phyloP scores from a whole-genome alignment of 176 grass and related monocot species.

The Saccharum officinarum region DNA sequence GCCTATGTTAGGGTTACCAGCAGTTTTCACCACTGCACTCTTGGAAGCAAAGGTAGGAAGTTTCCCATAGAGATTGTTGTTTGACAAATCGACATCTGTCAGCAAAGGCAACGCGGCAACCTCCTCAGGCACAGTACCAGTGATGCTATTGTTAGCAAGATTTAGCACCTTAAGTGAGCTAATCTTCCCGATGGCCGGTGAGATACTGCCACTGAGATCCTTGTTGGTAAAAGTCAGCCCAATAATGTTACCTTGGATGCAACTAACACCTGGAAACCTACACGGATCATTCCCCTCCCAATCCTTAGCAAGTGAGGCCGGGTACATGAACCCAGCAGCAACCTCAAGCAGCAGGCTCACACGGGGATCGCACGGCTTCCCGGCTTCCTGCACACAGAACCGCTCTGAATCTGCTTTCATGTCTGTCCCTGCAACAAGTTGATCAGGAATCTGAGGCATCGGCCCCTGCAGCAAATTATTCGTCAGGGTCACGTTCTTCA shows the following conservation, averaged over 20 bases:
- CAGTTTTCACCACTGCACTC: slow-evolving; percentile 42
- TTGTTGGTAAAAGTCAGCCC: slow-evolving; percentile 36
- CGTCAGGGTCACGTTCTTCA: slow-evolving; percentile 46
- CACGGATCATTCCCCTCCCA: slow-evolving; percentile 83
- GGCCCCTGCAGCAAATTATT: slow-evolving; percentile 85
- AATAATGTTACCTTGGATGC: slow-evolving; percentile 47
- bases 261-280: slow-evolving; percentile 40
- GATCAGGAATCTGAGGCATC: slow-evolving; percentile 24
- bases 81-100: slow-evolving; percentile 54
- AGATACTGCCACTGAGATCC: slow-evolving; percentile 59
- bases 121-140: slow-evolving; percentile 60
- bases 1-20: slow-evolving; percentile 68
- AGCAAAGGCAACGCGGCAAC: slow-evolving; percentile 49
- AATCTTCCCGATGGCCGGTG: slow-evolving; percentile 66
- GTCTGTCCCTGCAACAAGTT: slow-evolving; percentile 2
- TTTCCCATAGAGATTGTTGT: slow-evolving; percentile 74
- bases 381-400: slow-evolving; percentile 53
- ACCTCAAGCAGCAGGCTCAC: slow-evolving; percentile 70
- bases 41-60: slow-evolving; percentile 54
- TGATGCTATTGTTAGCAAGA: slow-evolving; percentile 69
- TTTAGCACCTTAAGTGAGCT: slow-evolving; percentile 39
- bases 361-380: slow-evolving; percentile 54
- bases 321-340: slow-evolving; percentile 69
- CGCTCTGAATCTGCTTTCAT: slow-evolving; percentile 1
- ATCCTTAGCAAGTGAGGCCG: slow-evolving; percentile 16